Evolutionary conservation across 202 grass and related monocot species (phyloP).

Genomic region (Cymbopogon flexuosus): DNA sequence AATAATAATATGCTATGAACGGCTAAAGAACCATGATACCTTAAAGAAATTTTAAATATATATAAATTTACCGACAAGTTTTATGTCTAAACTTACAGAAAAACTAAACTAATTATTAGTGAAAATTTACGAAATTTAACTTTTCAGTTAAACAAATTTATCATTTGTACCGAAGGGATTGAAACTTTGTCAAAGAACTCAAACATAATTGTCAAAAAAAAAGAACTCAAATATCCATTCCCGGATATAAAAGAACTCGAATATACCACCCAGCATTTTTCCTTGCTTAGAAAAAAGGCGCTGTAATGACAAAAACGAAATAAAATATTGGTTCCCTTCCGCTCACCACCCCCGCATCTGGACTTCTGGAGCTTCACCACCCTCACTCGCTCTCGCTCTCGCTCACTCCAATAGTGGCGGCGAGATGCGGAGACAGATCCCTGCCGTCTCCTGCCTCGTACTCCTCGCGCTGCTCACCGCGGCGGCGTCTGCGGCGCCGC

Average conservation of each 20-base stretch:
- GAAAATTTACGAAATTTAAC: background rate
- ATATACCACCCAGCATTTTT: background rate
- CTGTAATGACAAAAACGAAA: conserved; percentile 13
- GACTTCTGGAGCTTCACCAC: conserved; percentile 15
- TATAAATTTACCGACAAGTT: background rate
- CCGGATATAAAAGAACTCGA: background rate
- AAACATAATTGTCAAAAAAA: too few species aligned
- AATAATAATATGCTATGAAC: too few species aligned
- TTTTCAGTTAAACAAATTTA: background rate
- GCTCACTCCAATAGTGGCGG: conserved; percentile 19
- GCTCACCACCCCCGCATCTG: background rate
- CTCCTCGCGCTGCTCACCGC: conserved; percentile 14
- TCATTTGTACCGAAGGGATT: background rate
- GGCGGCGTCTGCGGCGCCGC: background rate
- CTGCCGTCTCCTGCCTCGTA: conserved; percentile 15
- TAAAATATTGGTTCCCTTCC: conserved; percentile 28
- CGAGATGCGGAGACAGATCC: conserved; percentile 43
- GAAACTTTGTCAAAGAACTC: background rate
- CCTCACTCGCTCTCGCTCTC: conserved; percentile 5
- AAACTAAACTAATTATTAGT: background rate
- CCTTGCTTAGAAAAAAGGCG: background rate
- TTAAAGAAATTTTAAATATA: background rate
- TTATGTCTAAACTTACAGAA: background rate
- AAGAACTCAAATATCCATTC: background rate
- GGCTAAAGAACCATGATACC: background rate